These are phyloP conservation scores for Populus hybrid DNA, from an alignment of 441 rosid genomes.

Conservation along the genomic window DNA sequence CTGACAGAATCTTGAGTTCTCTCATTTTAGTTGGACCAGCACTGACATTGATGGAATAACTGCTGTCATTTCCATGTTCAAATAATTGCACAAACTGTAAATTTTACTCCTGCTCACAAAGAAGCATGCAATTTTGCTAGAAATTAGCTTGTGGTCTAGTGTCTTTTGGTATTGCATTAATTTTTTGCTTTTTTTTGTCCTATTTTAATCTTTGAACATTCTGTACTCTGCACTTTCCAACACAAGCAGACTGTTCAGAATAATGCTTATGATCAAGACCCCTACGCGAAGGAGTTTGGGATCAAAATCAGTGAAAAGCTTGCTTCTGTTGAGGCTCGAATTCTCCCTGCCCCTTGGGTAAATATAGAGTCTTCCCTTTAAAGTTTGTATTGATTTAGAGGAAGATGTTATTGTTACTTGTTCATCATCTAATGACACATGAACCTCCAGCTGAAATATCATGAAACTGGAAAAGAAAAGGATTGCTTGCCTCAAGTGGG, in stretches of 20 bases:
- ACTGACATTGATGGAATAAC: not conserved
- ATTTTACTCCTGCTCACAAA: not conserved
- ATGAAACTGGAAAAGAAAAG: constrained; percentile 94
- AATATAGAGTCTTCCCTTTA: constrained; percentile 5
- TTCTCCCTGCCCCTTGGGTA: constrained; percentile 99
- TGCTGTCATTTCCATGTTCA: not conserved
- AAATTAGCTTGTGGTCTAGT: not conserved
- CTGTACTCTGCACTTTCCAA: constrained; percentile 9
- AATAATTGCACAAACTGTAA: too few relatives aligned
- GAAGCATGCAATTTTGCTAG: not conserved
- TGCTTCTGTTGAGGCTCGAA: constrained; percentile 92
- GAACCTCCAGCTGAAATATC: constrained; percentile 79
- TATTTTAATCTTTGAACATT: not conserved
- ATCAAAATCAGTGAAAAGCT: constrained; percentile 82
- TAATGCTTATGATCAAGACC: constrained; percentile 87
- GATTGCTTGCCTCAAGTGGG: constrained; percentile 98
- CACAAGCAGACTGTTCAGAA: constrained; percentile 71
- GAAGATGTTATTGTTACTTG: not conserved
- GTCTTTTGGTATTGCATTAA: not conserved
- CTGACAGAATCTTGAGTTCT: too few relatives aligned
- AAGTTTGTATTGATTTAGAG: not conserved
- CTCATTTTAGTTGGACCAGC: not conserved
- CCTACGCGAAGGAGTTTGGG: constrained; percentile 94
- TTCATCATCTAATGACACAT: constrained; percentile 13
- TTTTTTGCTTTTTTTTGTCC: not conserved